Evolutionary conservation across 495 filamentous ascomycete genomes (phyloP).

Genomic region (Delitschia confertaspora): DNA sequence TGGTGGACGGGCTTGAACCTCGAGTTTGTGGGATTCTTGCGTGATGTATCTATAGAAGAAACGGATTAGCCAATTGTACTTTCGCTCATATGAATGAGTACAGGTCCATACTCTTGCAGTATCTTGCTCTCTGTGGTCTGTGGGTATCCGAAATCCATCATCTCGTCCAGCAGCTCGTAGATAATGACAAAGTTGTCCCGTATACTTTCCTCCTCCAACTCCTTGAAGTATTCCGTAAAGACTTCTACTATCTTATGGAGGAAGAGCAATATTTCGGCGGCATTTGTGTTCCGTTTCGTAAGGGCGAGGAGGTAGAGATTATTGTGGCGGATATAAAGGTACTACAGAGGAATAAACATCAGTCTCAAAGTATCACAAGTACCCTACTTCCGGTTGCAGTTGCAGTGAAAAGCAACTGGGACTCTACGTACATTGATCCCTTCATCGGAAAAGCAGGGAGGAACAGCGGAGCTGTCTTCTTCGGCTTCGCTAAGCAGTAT

Average conservation of each 20-base stretch:
- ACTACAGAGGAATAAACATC: constrained; percentile 43
- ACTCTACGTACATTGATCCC: constrained; percentile 74
- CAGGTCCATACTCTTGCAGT: constrained; percentile 64
- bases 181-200: constrained; percentile 99
- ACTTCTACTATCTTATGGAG: constrained; percentile 98
- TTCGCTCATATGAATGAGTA: neutral
- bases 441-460: constrained; percentile 97
- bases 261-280: constrained; percentile 95
- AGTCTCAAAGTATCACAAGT: neutral
- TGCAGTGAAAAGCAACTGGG: too few species aligned
- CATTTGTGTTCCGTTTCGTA: constrained; percentile 98
- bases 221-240: constrained; percentile 99
- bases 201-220: constrained; percentile 97
- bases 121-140: constrained; percentile 99
- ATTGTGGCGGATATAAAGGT: constrained; percentile 98
- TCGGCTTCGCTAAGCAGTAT: constrained; percentile 95
- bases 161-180: constrained; percentile 97
- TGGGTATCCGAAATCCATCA: constrained; percentile 99
- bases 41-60: constrained; percentile 69
- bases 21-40: constrained; percentile 97
- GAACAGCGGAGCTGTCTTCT: constrained; percentile 96
- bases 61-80: constrained; percentile 12
- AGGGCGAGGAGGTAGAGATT: constrained; percentile 98
- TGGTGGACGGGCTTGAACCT: constrained; percentile 96
- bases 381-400: too few species aligned